A percentile compares a stretch with the other conserved stretches of the same genome.
Conservation (phyloP, 2,329 filamentous ascomycete species). For the Pyrenochaeta sp. region DNA sequence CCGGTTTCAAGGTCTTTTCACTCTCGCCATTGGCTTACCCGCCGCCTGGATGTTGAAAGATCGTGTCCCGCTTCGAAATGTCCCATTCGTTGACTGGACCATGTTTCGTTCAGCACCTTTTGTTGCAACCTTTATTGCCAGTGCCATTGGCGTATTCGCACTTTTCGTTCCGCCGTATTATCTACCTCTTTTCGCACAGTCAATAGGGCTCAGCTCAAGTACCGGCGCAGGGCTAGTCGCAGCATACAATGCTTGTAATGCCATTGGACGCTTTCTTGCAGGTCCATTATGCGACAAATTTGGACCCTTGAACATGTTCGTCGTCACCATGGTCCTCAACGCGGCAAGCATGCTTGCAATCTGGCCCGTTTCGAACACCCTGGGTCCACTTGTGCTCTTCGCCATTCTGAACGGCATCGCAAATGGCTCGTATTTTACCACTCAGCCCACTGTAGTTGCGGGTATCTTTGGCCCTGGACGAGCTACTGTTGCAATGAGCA, state of each 20-base stretch:
- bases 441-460: slow-evolving; percentile 39
- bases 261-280: slow-evolving; percentile 36
- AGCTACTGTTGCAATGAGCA: slow-evolving; percentile 38
- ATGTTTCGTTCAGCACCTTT: slow-evolving; percentile 37
- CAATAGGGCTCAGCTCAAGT: slow-evolving; percentile 31
- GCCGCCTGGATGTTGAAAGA: slow-evolving; percentile 38
- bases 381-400: slow-evolving; percentile 37
- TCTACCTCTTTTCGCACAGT: slow-evolving; percentile 38
- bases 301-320: slow-evolving; percentile 43
- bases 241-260: slow-evolving; percentile 40
- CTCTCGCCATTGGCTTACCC: slow-evolving; percentile 32
- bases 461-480: slow-evolving; percentile 37
- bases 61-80: slow-evolving; percentile 26
- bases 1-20: slow-evolving; percentile 36
- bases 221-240: slow-evolving; percentile 39
- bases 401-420: slow-evolving; percentile 40
- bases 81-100: slow-evolving; percentile 32
- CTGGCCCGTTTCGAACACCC: slow-evolving; percentile 37
- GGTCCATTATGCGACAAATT: slow-evolving; percentile 40
- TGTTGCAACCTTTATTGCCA: slow-evolving; percentile 32
- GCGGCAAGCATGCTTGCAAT: slow-evolving; percentile 40
- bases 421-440: slow-evolving; percentile 41
- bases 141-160: slow-evolving; percentile 35
- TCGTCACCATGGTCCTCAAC: slow-evolving; percentile 36
- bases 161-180: slow-evolving; percentile 44